Conservation (phyloP, 805 yeast species). For the Wickerhamomyces alni region DNA sequence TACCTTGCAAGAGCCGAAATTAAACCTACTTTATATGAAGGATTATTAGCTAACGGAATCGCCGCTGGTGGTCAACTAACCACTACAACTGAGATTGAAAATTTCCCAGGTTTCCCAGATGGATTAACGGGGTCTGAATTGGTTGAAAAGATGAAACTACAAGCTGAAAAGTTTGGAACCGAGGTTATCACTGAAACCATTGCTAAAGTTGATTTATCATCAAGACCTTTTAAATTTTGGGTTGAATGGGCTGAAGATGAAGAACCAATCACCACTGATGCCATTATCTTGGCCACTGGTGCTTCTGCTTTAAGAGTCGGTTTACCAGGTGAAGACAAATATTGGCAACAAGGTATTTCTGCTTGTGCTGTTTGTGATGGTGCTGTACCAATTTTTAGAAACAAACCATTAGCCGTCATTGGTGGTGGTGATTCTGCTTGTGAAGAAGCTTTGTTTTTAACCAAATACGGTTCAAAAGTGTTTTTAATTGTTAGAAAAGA, state of each 20-base stretch:
- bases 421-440: conserved; percentile 99
- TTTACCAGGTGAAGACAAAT: conserved; percentile 93
- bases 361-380: conserved; percentile 99
- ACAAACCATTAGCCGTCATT: conserved; percentile 93
- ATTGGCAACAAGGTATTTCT: conserved; percentile 99
- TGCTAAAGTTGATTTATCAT: conserved; percentile 82
- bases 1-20: conserved; percentile 95
- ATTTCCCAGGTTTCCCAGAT: conserved; percentile 97
- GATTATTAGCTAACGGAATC: conserved; percentile 91
- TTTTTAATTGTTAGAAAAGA: conserved; percentile 92
- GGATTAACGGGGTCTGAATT: conserved; percentile 83
- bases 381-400: conserved; percentile 97
- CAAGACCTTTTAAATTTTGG: conserved; percentile 94
- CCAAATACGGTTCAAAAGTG: conserved; percentile 97
- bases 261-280: conserved; percentile 88
- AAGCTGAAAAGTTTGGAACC: conserved; percentile 84
- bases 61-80: conserved; percentile 99
- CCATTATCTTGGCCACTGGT: conserved; percentile 93
- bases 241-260: conserved; percentile 90
- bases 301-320: conserved; percentile 94
- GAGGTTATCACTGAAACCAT: conserved; percentile 93
- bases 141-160: conserved; percentile 93
- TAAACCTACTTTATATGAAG: conserved; percentile 90
- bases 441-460: conserved; percentile 95
- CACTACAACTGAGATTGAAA: conserved; percentile 97